A percentile compares a stretch with the other conserved stretches of the same genome.
These are phyloP conservation scores for Chytridiales sp. DNA, from an alignment of 371 early-diverging fungal genomes.

Conservation along the genomic window DNA sequence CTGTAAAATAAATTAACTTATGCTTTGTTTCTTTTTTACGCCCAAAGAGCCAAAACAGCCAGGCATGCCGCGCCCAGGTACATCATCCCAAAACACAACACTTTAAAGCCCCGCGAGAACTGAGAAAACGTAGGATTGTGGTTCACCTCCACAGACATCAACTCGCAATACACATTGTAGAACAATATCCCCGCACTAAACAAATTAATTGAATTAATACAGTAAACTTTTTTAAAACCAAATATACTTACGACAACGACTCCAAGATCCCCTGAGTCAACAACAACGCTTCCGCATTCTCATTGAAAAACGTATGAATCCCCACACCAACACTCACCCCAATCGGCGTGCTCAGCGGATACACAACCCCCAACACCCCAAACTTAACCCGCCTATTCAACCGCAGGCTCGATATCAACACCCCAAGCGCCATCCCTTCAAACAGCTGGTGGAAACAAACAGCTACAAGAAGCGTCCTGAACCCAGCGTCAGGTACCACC, in stretches of 20 bases:
- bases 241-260: slow-evolving; percentile 44
- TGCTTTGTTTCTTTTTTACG: too few species aligned
- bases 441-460: slow-evolving; percentile 89
- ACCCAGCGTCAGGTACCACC: slow-evolving; percentile 61
- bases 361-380: slow-evolving; percentile 51
- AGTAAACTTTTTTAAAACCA: background rate
- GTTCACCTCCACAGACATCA: slow-evolving; percentile 19
- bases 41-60: slow-evolving; percentile 21
- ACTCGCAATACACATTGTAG: slow-evolving; percentile 72
- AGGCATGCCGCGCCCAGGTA: slow-evolving; percentile 19
- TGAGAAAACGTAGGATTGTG: slow-evolving; percentile 10
- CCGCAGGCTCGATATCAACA: slow-evolving; percentile 11
- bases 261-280: slow-evolving; percentile 74
- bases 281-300: slow-evolving; percentile 54
- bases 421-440: slow-evolving; percentile 82
- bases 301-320: slow-evolving; percentile 58
- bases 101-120: slow-evolving; percentile 9
- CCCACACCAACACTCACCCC: slow-evolving; percentile 80
- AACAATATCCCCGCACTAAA: slow-evolving; percentile 73
- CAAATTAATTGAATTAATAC: background rate
- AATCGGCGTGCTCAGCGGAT: slow-evolving; percentile 70
- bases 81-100: slow-evolving; percentile 18
- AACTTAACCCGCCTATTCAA: background rate
- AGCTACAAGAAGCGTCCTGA: slow-evolving; percentile 72
- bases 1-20: too few species aligned